These are phyloP conservation scores for Blastobotrys arbuscula DNA, from an alignment of 1,139 yeast species.

Conservation along the genomic window DNA sequence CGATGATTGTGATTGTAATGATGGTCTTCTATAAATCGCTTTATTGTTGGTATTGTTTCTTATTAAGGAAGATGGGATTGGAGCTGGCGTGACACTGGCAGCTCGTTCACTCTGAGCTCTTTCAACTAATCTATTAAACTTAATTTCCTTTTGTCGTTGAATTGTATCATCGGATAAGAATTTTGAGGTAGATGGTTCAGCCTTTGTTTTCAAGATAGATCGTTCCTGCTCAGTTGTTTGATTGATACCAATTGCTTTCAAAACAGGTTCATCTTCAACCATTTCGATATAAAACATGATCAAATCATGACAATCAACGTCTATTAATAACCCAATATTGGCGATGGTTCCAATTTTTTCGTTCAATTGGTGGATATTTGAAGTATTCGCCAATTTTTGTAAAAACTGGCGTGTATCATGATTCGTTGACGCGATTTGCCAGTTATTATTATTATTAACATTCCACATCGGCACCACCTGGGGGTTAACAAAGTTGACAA, in stretches of 20 bases:
- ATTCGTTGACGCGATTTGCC: slow-evolving; percentile 21
- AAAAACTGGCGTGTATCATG: slow-evolving; percentile 21
- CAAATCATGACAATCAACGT: not conserved
- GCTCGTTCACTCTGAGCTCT: slow-evolving; percentile 8
- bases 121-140: slow-evolving; percentile 10
- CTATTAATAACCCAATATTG: slow-evolving; percentile 14
- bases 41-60: not conserved
- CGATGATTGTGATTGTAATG: not conserved
- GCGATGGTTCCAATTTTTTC: slow-evolving; percentile 7
- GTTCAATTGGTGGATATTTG: slow-evolving; percentile 10
- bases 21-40: slow-evolving; percentile 1
- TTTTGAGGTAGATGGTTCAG: slow-evolving; percentile 7
- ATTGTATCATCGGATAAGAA: not conserved
- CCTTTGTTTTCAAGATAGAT: slow-evolving; percentile 5
- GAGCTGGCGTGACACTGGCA: not conserved
- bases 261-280: not conserved
- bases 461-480: slow-evolving; percentile 25
- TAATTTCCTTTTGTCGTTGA: slow-evolving; percentile 7
- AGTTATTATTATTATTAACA: slow-evolving; percentile 17
- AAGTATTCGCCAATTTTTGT: slow-evolving; percentile 18
- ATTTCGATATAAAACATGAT: slow-evolving; percentile 9
- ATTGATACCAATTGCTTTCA: slow-evolving; percentile 3
- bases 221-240: not conserved
- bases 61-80: not conserved
- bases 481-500: slow-evolving; percentile 15